Evolutionary conservation across 805 yeast species (phyloP).

Genomic region (Sugiyamaella floridensis): DNA sequence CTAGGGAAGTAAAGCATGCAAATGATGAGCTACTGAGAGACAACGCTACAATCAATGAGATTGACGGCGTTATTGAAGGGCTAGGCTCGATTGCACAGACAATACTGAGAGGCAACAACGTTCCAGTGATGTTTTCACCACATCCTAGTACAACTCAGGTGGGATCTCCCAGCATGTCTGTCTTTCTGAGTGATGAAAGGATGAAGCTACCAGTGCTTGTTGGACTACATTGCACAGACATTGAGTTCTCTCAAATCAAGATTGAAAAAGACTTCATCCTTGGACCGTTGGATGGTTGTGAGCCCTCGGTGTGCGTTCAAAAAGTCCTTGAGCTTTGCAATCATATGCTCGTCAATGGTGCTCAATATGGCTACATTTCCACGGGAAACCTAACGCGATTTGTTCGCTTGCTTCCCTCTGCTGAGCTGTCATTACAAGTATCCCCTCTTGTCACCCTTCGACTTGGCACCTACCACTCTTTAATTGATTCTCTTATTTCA

Average conservation of each 20-base stretch:
- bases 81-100: constrained; percentile 8
- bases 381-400: constrained; percentile 16
- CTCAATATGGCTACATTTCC: constrained; percentile 19
- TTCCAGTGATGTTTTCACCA: constrained; percentile 4
- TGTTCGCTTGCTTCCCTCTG: constrained; percentile 8
- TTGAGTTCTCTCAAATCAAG: constrained; percentile 2
- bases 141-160: constrained; percentile 8
- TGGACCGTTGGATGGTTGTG: neutral
- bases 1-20: neutral
- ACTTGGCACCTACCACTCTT: neutral
- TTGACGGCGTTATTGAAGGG: constrained; percentile 1
- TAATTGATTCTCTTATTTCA: constrained; percentile 8
- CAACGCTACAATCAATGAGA: constrained; percentile 2
- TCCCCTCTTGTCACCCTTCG: constrained; percentile 13
- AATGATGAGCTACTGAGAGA: neutral
- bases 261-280: neutral
- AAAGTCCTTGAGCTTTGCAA: constrained; percentile 12
- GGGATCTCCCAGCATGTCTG: constrained; percentile 7
- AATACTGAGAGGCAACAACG: constrained; percentile 6
- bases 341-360: constrained; percentile 18
- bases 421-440: constrained; percentile 6
- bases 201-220: constrained; percentile 1
- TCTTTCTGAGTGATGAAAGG: neutral
- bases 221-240: constrained; percentile 7
- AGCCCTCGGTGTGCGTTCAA: neutral